Evolutionary conservation across 768 basidiomycete genomes (phyloP).

Genomic region (Russula griseocarnosa): DNA sequence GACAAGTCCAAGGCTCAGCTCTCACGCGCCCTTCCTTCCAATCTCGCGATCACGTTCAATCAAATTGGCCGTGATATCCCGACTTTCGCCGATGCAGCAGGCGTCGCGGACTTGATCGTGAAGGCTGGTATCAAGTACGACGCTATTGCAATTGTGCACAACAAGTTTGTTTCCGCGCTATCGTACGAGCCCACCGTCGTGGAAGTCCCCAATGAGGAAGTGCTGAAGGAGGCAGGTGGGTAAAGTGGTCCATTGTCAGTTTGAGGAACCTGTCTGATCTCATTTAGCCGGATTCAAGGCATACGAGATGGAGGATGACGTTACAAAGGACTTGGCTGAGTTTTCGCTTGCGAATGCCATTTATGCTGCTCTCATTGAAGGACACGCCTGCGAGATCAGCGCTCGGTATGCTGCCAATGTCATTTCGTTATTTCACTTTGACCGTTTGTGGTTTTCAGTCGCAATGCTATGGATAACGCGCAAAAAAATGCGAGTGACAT

Average conservation of each 20-base stretch:
- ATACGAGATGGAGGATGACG: constrained; percentile 98
- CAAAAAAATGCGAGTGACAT: constrained; percentile 98
- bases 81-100: constrained; percentile 92
- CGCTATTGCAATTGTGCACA: constrained; percentile 74
- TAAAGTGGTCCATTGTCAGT: constrained; percentile 25
- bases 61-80: constrained; percentile 97
- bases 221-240: constrained; percentile 77
- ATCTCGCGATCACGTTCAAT: constrained; percentile 87
- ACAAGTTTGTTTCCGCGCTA: constrained; percentile 84
- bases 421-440: neutral
- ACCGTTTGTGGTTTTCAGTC: constrained; percentile 43
- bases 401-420: constrained; percentile 54
- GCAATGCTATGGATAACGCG: constrained; percentile 99
- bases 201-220: constrained; percentile 77
- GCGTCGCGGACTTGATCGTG: constrained; percentile 88
- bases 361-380: constrained; percentile 90
- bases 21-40: constrained; percentile 54
- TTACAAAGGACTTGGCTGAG: constrained; percentile 87
- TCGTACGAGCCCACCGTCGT: constrained; percentile 78
- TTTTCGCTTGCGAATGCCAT: constrained; percentile 96
- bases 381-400: constrained; percentile 91
- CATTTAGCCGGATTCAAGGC: constrained; percentile 77
- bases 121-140: constrained; percentile 85
- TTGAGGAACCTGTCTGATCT: constrained; percentile 1
- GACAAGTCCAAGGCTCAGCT: constrained; percentile 98